Percentiles rank a stretch among this genome's conserved stretches.
phyloP scores from a whole-genome alignment of 257 asterid genomes.

The Jacaranda mimosifolia region DNA sequence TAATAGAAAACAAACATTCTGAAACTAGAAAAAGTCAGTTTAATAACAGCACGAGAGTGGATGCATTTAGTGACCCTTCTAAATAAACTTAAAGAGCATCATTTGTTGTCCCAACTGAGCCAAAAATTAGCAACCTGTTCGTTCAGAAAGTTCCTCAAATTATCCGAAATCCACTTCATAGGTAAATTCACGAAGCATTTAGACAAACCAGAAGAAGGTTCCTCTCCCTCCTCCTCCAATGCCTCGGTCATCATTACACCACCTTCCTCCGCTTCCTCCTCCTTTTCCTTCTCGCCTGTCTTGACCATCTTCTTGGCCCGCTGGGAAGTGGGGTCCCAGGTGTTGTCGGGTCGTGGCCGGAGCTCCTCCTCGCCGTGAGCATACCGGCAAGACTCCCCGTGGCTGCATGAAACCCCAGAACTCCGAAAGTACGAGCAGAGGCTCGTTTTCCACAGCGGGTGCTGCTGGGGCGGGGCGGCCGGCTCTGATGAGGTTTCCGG shows the following conservation, averaged over 20 bases:
- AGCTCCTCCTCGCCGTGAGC: slow-evolving; percentile 96
- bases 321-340: slow-evolving; percentile 98
- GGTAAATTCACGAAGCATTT: slow-evolving; percentile 89
- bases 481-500: slow-evolving; percentile 39
- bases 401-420: slow-evolving; percentile 65
- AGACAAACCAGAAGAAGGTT: slow-evolving; percentile 55
- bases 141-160: slow-evolving; percentile 68
- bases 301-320: slow-evolving; percentile 77
- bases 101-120: slow-evolving; percentile 1
- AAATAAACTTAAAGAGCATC: not conserved
- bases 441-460: slow-evolving; percentile 83
- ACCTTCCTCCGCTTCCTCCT: slow-evolving; percentile 38
- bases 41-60: not conserved
- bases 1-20: not conserved
- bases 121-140: slow-evolving; percentile 52
- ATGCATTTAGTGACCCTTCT: not conserved
- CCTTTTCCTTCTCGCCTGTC: slow-evolving; percentile 40
- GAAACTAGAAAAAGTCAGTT: not conserved
- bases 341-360: slow-evolving; percentile 69
- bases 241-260: slow-evolving; percentile 94
- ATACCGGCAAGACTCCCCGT: slow-evolving; percentile 82
- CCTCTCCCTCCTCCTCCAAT: slow-evolving; percentile 54
- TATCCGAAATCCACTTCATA: slow-evolving; percentile 85
- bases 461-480: slow-evolving; percentile 40
- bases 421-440: slow-evolving; percentile 91